phyloP scores from a whole-genome alignment of 2,329 filamentous ascomycete genomes.

The Gnomoniopsis smithogilvyi region DNA sequence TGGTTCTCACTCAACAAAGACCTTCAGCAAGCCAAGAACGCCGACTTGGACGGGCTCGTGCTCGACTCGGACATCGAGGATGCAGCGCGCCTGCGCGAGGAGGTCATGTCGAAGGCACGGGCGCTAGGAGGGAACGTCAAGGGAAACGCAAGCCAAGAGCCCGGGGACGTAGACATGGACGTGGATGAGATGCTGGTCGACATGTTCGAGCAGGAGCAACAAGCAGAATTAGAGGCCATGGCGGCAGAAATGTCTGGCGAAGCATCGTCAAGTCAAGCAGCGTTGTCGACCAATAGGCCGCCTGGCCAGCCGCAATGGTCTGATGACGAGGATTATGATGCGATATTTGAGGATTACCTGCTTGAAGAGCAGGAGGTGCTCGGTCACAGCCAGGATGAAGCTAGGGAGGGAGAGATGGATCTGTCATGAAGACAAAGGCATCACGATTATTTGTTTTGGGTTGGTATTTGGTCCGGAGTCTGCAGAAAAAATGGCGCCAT shows the following conservation, averaged over 20 bases:
- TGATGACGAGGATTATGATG: constrained; percentile 61
- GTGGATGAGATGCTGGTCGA: constrained; percentile 53
- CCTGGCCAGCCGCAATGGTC: constrained; percentile 34
- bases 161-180: constrained; percentile 22
- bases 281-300: constrained; percentile 12
- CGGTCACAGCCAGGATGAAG: constrained; percentile 18
- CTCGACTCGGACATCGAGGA: constrained; percentile 52
- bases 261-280: no score
- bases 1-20: constrained; percentile 37
- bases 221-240: constrained; percentile 52
- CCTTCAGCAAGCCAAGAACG: constrained; percentile 35
- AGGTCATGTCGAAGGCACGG: constrained; percentile 21
- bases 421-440: constrained; percentile 32
- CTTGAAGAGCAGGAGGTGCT: constrained; percentile 37
- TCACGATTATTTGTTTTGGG: neutral
- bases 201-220: constrained; percentile 46
- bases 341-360: constrained; percentile 63
- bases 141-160: constrained; percentile 1
- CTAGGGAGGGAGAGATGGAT: constrained; percentile 42
- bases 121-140: constrained; percentile 20
- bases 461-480: neutral
- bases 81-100: constrained; percentile 34
- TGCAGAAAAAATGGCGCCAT: neutral
- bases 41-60: constrained; percentile 36
- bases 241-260: constrained; percentile 39